Conservation (phyloP, 1,284 basidiomycete genomes). For the Puccinia horiana region DNA sequence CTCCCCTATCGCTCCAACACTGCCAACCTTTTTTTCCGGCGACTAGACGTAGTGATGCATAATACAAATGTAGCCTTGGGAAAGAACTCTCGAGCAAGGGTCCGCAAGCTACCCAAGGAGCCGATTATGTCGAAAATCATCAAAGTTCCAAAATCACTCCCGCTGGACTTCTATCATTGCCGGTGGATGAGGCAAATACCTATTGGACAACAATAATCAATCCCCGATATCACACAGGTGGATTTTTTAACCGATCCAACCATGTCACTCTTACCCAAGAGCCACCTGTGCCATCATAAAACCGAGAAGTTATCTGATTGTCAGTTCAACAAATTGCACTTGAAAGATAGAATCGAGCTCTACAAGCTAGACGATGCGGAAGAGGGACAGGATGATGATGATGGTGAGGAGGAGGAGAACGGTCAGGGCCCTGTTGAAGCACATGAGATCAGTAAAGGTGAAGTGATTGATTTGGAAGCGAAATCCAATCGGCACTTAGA, state of each 20-base stretch:
- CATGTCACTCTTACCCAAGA: background rate
- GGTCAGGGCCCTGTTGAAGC: no score
- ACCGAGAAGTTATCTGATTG: background rate
- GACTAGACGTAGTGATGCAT: constrained; percentile 24
- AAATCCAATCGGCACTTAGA: no score
- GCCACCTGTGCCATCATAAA: background rate
- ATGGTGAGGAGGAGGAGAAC: background rate
- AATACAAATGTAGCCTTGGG: background rate
- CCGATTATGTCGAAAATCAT: background rate
- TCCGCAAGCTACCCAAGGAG: background rate
- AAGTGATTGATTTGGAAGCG: no score
- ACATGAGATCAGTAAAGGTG: no score
- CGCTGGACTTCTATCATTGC: constrained; percentile 33
- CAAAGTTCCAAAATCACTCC: constrained; percentile 23
- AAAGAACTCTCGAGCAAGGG: background rate
- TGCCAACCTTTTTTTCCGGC: constrained; percentile 19
- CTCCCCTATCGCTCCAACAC: background rate
- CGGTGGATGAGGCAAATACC: background rate
- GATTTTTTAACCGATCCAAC: constrained; percentile 17
- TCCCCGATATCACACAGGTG: background rate
- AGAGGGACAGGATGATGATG: background rate
- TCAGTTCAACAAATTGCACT: background rate
- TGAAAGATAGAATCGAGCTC: background rate
- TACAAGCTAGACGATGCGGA: background rate
- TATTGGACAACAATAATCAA: background rate